Percentiles rank a stretch among this genome's conserved stretches.
These are phyloP conservation scores for Hamigera avellanea DNA, from an alignment of 495 filamentous ascomycete genomes.

Conservation along the genomic window DNA sequence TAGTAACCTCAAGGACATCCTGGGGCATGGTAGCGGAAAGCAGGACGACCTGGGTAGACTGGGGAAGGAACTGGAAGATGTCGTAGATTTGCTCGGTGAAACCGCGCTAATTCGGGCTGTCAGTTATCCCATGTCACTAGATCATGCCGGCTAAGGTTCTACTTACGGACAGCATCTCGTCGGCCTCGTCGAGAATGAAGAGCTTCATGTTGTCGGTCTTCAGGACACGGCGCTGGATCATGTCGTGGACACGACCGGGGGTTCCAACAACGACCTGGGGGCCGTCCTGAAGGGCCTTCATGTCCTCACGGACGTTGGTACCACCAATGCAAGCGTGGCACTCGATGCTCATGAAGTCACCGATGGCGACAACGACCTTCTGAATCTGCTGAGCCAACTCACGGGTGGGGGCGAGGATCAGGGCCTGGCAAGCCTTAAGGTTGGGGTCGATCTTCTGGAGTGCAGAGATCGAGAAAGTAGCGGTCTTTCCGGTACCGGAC, in stretches of 20 bases:
- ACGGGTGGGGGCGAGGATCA: constrained; percentile 93
- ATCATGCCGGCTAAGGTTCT: not conserved
- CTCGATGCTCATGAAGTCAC: constrained; percentile 98
- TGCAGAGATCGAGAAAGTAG: constrained; percentile 97
- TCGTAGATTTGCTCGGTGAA: constrained; percentile 99
- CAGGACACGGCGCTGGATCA: constrained; percentile 94
- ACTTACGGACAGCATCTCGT: constrained; percentile 94
- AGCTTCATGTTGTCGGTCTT: constrained; percentile 97
- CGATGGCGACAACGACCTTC: constrained; percentile 94
- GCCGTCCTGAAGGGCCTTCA: constrained; percentile 89
- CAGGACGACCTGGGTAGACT: constrained; percentile 94
- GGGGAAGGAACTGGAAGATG: constrained; percentile 95
- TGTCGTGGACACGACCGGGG: constrained; percentile 94
- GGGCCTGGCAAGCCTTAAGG: constrained; percentile 88
- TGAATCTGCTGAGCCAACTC: constrained; percentile 98
- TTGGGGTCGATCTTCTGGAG: constrained; percentile 94
- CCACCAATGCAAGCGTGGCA: constrained; percentile 99
- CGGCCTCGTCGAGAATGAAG: constrained; percentile 97
- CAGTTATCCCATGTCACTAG: not conserved
- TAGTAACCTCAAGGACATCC: constrained; percentile 97
- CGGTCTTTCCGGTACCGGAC: constrained; percentile 98
- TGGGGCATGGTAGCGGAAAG: constrained; percentile 96
- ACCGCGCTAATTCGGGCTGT: constrained; percentile 53
- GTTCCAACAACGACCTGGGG: constrained; percentile 96
- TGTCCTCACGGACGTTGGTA: constrained; percentile 95